Evolutionary conservation across 1,139 yeast genomes (phyloP).

Genomic region (Geotrichum carabidarum): DNA sequence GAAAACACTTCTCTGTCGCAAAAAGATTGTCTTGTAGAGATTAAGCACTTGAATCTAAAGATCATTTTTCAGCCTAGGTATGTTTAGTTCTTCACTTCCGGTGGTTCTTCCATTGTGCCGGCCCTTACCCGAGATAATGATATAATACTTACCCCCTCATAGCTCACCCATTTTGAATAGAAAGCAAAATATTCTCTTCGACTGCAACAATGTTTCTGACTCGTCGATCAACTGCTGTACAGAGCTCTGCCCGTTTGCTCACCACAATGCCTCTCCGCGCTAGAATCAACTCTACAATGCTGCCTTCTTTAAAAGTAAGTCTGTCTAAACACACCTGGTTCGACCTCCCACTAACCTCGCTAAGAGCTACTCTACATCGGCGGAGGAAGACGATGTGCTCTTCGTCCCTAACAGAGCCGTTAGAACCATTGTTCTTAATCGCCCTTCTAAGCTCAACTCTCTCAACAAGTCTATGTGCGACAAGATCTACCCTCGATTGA

Average conservation of each 20-base stretch:
- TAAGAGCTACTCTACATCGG: slow-evolving; percentile 46
- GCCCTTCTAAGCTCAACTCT: slow-evolving; percentile 82
- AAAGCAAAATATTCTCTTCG: not conserved
- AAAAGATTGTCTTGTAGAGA: not conserved
- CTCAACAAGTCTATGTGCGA: slow-evolving; percentile 73
- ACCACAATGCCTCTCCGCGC: slow-evolving; percentile 3
- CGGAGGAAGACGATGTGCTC: slow-evolving; percentile 60
- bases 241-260: not conserved
- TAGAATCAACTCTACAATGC: not conserved
- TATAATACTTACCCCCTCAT: not conserved
- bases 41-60: not conserved
- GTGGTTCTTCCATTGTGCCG: not conserved
- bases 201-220: not conserved
- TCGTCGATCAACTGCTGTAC: not conserved
- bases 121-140: not conserved
- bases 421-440: slow-evolving; percentile 70
- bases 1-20: not conserved
- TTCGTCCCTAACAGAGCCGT: slow-evolving; percentile 61
- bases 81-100: not conserved
- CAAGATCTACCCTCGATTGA: slow-evolving; percentile 66
- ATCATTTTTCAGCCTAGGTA: not conserved
- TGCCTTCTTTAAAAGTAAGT: not conserved
- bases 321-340: not conserved
- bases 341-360: slow-evolving; percentile 59
- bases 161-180: not conserved